Conservation (phyloP, 257 asterid genomes). For the Rehmannia glutinosa region DNA sequence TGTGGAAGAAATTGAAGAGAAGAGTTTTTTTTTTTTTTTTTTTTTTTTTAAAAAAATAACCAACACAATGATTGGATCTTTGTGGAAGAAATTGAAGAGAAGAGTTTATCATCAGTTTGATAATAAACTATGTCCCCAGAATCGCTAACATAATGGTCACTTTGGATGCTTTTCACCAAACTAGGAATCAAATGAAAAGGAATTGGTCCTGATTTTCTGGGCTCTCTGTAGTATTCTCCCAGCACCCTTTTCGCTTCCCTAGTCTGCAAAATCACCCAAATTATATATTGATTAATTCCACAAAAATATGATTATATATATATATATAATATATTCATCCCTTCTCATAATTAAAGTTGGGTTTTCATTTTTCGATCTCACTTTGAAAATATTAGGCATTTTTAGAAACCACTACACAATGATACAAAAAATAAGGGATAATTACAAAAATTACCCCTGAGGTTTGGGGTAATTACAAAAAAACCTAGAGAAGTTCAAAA, state of each 20-base stretch:
- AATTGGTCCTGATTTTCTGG: constrained; percentile 59
- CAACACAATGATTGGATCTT: constrained; percentile 17
- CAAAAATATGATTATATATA: too few species aligned
- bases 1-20: background rate
- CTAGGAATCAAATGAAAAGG: constrained; percentile 56
- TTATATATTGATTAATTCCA: background rate
- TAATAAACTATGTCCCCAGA: constrained; percentile 71
- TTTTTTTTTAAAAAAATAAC: too few species aligned
- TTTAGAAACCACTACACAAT: too few species aligned
- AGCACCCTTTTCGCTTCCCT: constrained; percentile 56
- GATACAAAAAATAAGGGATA: too few species aligned
- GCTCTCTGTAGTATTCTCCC: constrained; percentile 80
- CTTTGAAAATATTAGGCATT: too few species aligned
- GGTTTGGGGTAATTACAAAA: too few species aligned
- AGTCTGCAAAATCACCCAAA: constrained; percentile 46
- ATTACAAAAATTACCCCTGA: too few species aligned
- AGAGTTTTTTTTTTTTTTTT: too few species aligned
- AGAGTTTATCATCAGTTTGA: constrained; percentile 47
- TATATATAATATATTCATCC: too few species aligned
- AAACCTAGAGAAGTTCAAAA: too few species aligned
- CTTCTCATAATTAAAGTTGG: too few species aligned
- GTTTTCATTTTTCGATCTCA: too few species aligned
- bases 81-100: background rate
- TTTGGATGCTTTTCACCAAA: constrained; percentile 46
- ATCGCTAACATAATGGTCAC: constrained; percentile 74